Base-by-base conservation (phyloP, 345 rosid genomes). In the Lumnitzera racemosa region DNA sequence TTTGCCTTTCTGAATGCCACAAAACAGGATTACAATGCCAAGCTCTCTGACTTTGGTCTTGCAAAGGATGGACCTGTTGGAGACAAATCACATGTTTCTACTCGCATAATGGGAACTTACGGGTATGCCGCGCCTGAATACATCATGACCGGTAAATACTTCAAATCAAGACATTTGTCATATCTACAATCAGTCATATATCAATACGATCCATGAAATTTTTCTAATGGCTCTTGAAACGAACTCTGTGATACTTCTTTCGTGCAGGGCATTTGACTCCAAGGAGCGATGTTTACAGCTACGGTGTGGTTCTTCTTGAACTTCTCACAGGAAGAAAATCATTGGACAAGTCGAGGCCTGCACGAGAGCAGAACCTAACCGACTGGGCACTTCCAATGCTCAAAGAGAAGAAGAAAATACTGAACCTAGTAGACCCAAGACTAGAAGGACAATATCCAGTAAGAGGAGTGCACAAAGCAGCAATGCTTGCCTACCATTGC, bases 101-200 rank as follows among this genome's bases (percentile, higher is more conserved):
- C 98, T 13, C 96, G 98, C n/a, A 79, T 92, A 68, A 92, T 92
- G 98, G 98, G 98, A 51, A 92, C 98, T 15, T 89, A 92, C n/a
- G 98, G 98, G 13, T 92, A 92, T 65, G 98, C 98, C 31, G 98
- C 98, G 27, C 97, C 98, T 0, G 98, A 89, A 67, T 92, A 92
- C 74, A 85, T 92, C 70, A 89, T 92, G 98, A 89, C 98, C 56
- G 98, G 98, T 71, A 72, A 74, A 61, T 50, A 47, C n/a, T 15
- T 51, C 27, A 47, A 13, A 15, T n/a, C 10, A 13, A 46, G 23
- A 11, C 25, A n/a, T 15, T 53, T 64, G 23, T 41, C 51, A 58
- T 36, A 36, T 36, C 43, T 36, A 36, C 10, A 5, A 36, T 36
- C 43, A 36, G 0, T 36, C 43, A 36, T 7, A 36, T 36, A 4